Evolutionary conservation across 306 rosid species (phyloP).

Genomic region (Quercus engelmannii): DNA sequence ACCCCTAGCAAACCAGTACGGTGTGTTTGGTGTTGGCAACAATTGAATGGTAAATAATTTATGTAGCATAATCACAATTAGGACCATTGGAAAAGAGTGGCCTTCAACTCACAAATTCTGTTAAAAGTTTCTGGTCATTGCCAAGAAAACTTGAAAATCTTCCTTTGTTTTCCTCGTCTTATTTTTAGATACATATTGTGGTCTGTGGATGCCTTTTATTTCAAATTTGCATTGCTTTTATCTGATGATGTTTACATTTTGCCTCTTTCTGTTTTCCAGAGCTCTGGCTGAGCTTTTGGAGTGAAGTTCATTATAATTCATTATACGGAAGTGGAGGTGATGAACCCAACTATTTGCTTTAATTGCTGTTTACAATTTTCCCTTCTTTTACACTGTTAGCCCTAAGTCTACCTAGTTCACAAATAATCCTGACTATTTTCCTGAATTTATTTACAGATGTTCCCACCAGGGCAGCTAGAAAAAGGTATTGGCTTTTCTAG

Average conservation of each 20-base stretch:
- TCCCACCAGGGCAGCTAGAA: conserved; percentile 62
- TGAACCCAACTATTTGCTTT: not conserved
- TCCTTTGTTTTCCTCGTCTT: not conserved
- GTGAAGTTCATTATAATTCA: conserved; percentile 97
- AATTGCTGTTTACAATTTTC: not conserved
- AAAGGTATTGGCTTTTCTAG: conserved; percentile 93
- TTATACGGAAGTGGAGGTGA: conserved; percentile 73
- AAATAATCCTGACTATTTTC: conserved; percentile 6
- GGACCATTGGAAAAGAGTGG: no score
- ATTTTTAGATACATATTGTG: not conserved
- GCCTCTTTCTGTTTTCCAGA: conserved; percentile 34
- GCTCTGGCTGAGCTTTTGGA: conserved; percentile 99
- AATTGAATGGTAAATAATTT: no score
- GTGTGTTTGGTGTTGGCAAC: no score
- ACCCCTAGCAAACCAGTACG: no score
- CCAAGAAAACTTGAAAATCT: not conserved
- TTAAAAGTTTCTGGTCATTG: no score
- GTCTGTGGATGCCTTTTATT: not conserved
- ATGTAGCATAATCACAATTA: no score
- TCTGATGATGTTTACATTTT: not conserved
- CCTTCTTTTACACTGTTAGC: not conserved
- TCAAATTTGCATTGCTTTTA: conserved; percentile 5
- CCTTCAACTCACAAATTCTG: no score
- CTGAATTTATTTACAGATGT: conserved; percentile 56
- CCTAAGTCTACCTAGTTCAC: not conserved